These are phyloP conservation scores for Dissophora globulifera DNA, from an alignment of 192 early-diverging fungal species.

Conservation along the genomic window DNA sequence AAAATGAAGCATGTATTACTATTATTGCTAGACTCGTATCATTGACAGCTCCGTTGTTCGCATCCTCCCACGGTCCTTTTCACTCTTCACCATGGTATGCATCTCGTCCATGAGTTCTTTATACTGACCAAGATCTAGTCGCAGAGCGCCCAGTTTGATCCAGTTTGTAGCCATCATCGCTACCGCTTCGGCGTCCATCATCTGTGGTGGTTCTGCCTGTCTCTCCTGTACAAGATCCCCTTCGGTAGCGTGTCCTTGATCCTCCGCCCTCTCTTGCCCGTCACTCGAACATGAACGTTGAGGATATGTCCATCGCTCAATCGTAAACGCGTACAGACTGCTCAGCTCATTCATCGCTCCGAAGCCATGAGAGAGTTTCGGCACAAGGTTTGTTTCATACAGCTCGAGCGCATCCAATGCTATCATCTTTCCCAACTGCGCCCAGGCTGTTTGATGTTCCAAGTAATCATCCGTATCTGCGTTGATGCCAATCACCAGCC, in stretches of 20 bases:
- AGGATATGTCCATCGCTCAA: background rate
- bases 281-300: background rate
- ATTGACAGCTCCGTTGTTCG: no score
- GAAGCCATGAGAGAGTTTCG: conserved; percentile 4
- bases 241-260: background rate
- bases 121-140: no score
- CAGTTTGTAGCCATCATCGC: background rate
- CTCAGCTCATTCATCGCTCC: background rate
- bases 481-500: conserved; percentile 1
- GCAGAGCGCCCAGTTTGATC: background rate
- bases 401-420: background rate
- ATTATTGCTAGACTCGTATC: no score
- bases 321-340: background rate
- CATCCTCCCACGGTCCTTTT: no score
- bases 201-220: background rate
- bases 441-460: background rate
- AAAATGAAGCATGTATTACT: no score
- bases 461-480: background rate
- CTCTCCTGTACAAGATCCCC: background rate
- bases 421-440: background rate
- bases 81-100: no score
- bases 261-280: background rate
- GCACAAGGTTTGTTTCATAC: background rate
- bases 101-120: no score
- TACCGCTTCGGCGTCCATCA: background rate